Evolutionary conservation across 495 filamentous ascomycete genomes (phyloP), one percentile per base, ranked within the genome.

Genomic region (Penicillium paxilli): DNA sequence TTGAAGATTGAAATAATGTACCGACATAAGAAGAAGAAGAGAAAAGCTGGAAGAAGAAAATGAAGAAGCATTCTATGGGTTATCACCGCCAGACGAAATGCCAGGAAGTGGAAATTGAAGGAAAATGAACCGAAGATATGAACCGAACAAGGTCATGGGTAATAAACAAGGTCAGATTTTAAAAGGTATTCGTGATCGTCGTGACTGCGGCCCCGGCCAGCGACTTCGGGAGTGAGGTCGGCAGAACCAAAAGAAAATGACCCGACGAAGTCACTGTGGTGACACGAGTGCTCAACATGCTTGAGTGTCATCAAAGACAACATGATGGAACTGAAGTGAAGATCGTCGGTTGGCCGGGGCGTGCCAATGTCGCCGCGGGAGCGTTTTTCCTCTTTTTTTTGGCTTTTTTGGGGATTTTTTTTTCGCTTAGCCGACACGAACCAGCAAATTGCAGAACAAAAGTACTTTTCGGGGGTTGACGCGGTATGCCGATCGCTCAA

Each of bases 161-260:
- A 70, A 68, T 69, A 66, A 69, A 69, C 65, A 65, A 61, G 54
- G 54, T 58, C 59, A 63, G 49, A 65, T 65, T 67, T 67, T 65
- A n/a, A 42, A n/a, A 41, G 54, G 62, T 51, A 67, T 62, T 76
- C 75, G 66, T 79, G 57, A 76, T 74, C 72, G 68, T 77, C 71
- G 68, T 75, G 65, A 69, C 73, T 70, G 67, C 69, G 69, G 62
- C 57, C 59, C 62, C 54, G 59, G 62, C 59, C 50, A 35, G 21
- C 42, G 17, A 41, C 12, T 7, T 35, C 11, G 22, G 9, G 41
- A 12, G 28, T 12, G 28, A 23, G 14, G 20, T 25, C 42, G 32
- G 25, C 46, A 52, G 44, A 21, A 52, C 24, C 40, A 23, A 57
- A 42, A 22, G 51, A 23, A 57, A 42, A 22, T 54, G 44, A 20